A percentile compares a stretch with the other conserved stretches of the same genome.
Conservation (phyloP, 148 eudicot genomes). For the Fagopyrum tataricum region DNA sequence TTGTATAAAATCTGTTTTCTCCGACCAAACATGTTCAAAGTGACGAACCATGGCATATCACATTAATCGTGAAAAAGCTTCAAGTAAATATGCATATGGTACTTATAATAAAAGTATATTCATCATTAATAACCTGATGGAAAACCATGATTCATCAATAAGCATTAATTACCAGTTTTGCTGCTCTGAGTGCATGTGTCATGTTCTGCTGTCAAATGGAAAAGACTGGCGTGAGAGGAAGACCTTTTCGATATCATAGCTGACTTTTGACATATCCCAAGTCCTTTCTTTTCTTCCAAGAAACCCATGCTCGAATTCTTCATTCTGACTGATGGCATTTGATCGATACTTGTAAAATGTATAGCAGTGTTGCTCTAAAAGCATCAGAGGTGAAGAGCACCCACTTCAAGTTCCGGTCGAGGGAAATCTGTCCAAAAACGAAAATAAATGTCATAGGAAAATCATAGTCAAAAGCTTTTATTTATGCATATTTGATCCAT, state of each 20-base stretch:
- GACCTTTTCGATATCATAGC: slow-evolving; percentile 57
- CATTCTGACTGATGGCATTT: slow-evolving; percentile 94
- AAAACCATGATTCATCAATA: not conserved
- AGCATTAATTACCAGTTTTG: slow-evolving; percentile 43
- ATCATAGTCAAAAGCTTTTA: not conserved
- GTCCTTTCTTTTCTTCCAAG: slow-evolving; percentile 60
- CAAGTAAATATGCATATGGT: not conserved
- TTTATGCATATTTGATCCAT: not conserved
- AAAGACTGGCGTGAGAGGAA: slow-evolving; percentile 41
- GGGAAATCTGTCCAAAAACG: slow-evolving; percentile 22
- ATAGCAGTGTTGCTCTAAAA: slow-evolving; percentile 24
- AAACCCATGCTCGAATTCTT: slow-evolving; percentile 54
- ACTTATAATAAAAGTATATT: not conserved
- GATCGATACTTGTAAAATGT: slow-evolving; percentile 31
- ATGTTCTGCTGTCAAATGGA: slow-evolving; percentile 35
- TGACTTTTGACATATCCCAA: slow-evolving; percentile 69
- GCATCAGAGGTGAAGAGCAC: slow-evolving; percentile 40
- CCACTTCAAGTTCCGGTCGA: slow-evolving; percentile 14
- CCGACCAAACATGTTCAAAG: not conserved
- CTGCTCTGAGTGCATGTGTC: slow-evolving; percentile 24
- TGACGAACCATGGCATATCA: not conserved
- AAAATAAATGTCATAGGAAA: slow-evolving; percentile 11
- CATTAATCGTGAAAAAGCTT: not conserved
- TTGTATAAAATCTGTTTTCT: not conserved
- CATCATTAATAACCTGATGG: not conserved